Evolutionary conservation across 1,284 basidiomycete species (phyloP), one percentile per base, ranked within the genome.

Genomic region (Pisolithus thermaeus): DNA sequence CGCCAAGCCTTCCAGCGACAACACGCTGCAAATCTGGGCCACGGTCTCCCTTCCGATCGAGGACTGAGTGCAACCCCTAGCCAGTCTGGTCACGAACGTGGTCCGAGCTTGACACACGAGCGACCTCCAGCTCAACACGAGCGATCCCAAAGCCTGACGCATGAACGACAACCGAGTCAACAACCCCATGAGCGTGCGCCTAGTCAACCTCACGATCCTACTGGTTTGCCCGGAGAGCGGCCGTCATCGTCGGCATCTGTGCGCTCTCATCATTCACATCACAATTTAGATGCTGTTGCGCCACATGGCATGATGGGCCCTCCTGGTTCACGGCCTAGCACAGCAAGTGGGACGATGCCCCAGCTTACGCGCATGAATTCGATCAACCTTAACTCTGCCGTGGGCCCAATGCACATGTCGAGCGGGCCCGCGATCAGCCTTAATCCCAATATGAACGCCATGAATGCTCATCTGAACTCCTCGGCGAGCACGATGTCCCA

Each of bases 251-350:
- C 66, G 4, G 56, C 63, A 7, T 68, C 63, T 12, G 59, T 50
- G 14, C 65, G 65, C 43, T 66, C 64, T 3, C 64, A 61, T n/a
- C 64, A 66, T 49, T 56, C 60, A 0, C 62, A 66, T 40, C 49
- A 47, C n/a, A 35, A 54, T 39, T 58, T 55, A 41, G 64, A 66
- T 20, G 20, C 53, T 40, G 28, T 22, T 28, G 12, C 49, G 3
- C 40, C 23, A 3, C 57, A 45, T 50, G 55, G 52, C 18, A 54
- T 66, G 46, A 63, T 60, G 58, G 65, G 51, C n/a, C 65, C 62
- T 1, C 59, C 56, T 4, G 46, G 6, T 40, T 66, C 65, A 1
- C 64, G 63, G 39, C 63, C 63, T 3, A 55, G 62, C 7, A 65
- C 63, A 36, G 56, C 63, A 4, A 56, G 62, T 2, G 61, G 65